Evolutionary conservation across 495 filamentous ascomycete genomes (phyloP).

Genomic region (Viridothelium virens): DNA sequence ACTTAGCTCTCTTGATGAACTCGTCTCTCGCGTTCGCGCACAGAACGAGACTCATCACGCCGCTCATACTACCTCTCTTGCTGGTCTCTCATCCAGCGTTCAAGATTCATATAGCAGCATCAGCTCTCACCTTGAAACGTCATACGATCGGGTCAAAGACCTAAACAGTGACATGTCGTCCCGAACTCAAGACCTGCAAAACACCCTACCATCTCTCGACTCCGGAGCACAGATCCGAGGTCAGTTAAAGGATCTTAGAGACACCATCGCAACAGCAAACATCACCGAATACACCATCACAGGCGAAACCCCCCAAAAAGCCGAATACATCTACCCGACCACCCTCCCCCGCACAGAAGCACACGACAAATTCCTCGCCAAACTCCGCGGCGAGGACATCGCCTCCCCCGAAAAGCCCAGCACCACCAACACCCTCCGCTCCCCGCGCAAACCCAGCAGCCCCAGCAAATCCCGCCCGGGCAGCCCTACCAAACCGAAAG

Average conservation of each 20-base stretch:
- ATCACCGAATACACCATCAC: conserved; percentile 76
- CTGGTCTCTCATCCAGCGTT: conserved; percentile 53
- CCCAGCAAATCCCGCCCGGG: conserved; percentile 17
- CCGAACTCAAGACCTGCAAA: conserved; percentile 46
- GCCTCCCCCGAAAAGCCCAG: neutral
- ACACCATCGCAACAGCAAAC: conserved; percentile 49
- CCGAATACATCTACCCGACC: conserved; percentile 65
- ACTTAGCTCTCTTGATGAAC: conserved; percentile 83
- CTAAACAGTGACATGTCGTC: conserved; percentile 56
- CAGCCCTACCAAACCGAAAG: conserved; percentile 32
- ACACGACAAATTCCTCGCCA: conserved; percentile 59
- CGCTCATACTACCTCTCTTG: conserved; percentile 53
- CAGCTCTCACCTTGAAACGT: conserved; percentile 53
- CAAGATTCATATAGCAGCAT: conserved; percentile 63
- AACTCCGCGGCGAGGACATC: conserved; percentile 37
- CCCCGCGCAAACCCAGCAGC: conserved; percentile 15
- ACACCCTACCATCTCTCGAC: conserved; percentile 51
- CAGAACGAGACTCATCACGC: conserved; percentile 72
- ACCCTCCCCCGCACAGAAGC: conserved; percentile 66
- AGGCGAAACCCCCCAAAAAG: conserved; percentile 75
- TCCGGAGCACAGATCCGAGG: conserved; percentile 48
- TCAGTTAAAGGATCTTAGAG: conserved; percentile 61
- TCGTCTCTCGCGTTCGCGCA: conserved; percentile 72
- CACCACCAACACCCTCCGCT: conserved; percentile 13
- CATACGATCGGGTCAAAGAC: conserved; percentile 52